Base-by-base conservation (phyloP, 306 rosid species). In the Cicer pinnatifidum region DNA sequence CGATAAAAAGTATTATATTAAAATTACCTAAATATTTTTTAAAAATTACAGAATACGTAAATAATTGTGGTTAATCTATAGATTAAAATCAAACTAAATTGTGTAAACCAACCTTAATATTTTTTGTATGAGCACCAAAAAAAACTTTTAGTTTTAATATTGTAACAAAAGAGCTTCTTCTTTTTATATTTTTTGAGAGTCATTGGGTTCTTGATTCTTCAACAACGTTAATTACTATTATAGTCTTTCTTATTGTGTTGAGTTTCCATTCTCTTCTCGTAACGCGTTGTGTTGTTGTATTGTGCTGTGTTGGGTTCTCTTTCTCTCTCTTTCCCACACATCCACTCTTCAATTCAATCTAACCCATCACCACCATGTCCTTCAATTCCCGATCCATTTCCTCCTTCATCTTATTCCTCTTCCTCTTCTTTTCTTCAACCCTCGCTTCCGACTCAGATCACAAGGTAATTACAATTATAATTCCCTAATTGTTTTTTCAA, bases 401-500 rank as follows among this genome's bases (percentile, higher is more conserved):
- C 45, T 66, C 41, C 84, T 9, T 75, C 65, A 12, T 72, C 47
- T 17, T 78, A 11, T 0, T 86, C 17, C 58, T 88, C 73, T 72
- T 77, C 45, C 80, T 80, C 47, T 58, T 78, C 33, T 64, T 80
- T 33, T 78, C 88, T 11, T 75, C 77, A 2, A 64, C 72, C 5
- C 58, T 85, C 79, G 92, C 97, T 77, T 80, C 97, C 43, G 99
- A 95, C 75, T 82, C 96, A 71, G 99, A 95, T 88, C 99, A 95
- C 92, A 91, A 86, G 99, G 99, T 95, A 83, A 51, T 44, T 4
- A 7, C 35, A 28, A 28, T 44, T 9, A 44, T 28, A 11, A 47
- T 51, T 52, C 38, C 67, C 78, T 17, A 13, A 28, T 28, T 28
- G 35, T 28, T 78, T 78, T 9, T 58, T n/a, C 56, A 11, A 47